Percentiles rank a stretch among this genome's conserved stretches.
These are phyloP conservation scores for Lavandula angustifolia DNA, from an alignment of 257 asterid species.

Conservation along the genomic window DNA sequence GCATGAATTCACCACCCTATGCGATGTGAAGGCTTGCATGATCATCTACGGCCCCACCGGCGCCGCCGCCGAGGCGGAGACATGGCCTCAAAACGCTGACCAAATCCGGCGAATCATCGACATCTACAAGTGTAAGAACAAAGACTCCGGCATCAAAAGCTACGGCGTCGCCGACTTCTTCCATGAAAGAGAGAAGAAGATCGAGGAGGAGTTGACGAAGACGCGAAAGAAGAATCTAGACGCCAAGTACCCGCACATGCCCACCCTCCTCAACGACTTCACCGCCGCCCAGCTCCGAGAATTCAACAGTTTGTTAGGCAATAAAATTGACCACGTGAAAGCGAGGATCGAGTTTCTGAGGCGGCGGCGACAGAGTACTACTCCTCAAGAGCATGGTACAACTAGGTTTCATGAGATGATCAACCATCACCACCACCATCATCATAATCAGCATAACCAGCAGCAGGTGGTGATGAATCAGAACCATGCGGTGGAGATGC, in stretches of 20 bases:
- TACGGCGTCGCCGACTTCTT: slow-evolving; percentile 50
- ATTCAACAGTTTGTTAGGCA: slow-evolving; percentile 30
- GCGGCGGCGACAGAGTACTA: neutral
- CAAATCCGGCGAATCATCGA: slow-evolving; percentile 42
- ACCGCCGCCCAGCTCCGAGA: slow-evolving; percentile 38
- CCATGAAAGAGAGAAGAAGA: slow-evolving; percentile 42
- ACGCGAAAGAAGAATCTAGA: slow-evolving; percentile 46
- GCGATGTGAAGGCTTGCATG: slow-evolving; percentile 61
- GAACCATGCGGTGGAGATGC: neutral
- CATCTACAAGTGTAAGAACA: slow-evolving; percentile 42
- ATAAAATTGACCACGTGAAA: slow-evolving; percentile 29
- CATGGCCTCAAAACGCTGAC: slow-evolving; percentile 53
- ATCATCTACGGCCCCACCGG: slow-evolving; percentile 51
- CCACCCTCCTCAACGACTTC: slow-evolving; percentile 29
- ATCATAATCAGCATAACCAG: neutral
- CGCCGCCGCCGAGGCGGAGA: slow-evolving; percentile 36
- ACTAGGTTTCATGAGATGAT: neutral
- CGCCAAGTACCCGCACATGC: slow-evolving; percentile 46
- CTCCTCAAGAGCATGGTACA: neutral
- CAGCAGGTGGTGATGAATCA: no score
- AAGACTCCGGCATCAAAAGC: slow-evolving; percentile 39
- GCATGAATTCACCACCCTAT: slow-evolving; percentile 64
- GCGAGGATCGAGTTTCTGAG: slow-evolving; percentile 38
- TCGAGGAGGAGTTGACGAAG: slow-evolving; percentile 55
- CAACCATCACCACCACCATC: slow-evolving; percentile 25